These are phyloP conservation scores for Paspalum vaginatum DNA, from an alignment of 176 grass and related monocot genomes.

Conservation along the genomic window DNA sequence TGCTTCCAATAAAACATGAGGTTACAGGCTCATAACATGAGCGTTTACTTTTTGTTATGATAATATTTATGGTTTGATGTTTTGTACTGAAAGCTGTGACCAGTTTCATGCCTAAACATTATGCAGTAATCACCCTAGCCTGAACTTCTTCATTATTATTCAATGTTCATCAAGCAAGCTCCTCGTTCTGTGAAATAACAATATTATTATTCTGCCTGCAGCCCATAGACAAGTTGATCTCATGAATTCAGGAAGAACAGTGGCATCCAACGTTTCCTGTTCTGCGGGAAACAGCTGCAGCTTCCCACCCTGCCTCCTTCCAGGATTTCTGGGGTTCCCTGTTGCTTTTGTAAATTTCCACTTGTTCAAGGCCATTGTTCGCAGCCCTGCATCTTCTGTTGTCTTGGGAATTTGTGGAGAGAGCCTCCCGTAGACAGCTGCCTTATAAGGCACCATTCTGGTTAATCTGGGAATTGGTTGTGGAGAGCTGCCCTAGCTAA, in stretches of 20 bases:
- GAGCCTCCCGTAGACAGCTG: conserved; percentile 53
- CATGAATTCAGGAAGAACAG: conserved; percentile 91
- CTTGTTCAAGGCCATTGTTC: conserved; percentile 97
- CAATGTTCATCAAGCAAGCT: conserved; percentile 23
- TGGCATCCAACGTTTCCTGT: conserved; percentile 94
- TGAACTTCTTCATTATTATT: neutral
- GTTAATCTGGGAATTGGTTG: conserved; percentile 44
- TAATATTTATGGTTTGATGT: neutral
- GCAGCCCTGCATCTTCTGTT: conserved; percentile 90
- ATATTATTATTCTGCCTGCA: conserved; percentile 39
- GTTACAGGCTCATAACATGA: neutral
- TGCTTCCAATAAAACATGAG: conserved; percentile 15
- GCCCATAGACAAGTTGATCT: conserved; percentile 86
- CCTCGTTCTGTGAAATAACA: conserved; percentile 29
- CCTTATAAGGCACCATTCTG: conserved; percentile 41
- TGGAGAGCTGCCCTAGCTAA: conserved; percentile 23
- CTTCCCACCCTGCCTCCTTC: conserved; percentile 72
- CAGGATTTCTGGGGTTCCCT: conserved; percentile 67
- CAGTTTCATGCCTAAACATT: neutral
- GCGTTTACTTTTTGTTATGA: neutral
- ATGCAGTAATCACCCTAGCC: neutral
- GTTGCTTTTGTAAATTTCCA: conserved; percentile 82
- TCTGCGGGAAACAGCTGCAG: conserved; percentile 80
- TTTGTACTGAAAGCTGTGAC: neutral
- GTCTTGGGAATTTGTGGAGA: conserved; percentile 54